Evolutionary conservation across 129 eudicot genomes (phyloP).

Genomic region (Ambrosia artemisiifolia): DNA sequence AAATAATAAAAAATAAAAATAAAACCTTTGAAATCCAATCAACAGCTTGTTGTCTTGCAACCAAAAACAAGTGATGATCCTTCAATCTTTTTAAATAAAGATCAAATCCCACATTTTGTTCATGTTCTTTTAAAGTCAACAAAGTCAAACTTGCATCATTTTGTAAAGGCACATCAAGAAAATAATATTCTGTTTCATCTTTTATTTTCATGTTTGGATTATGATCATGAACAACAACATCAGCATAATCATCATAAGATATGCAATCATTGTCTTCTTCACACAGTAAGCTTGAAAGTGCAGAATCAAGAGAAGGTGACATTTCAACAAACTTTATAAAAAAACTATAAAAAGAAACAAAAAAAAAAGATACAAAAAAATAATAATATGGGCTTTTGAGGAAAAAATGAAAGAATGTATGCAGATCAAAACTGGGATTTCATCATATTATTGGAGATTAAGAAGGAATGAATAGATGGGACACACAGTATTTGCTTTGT

Average conservation of each 20-base stretch:
- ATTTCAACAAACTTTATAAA: slow-evolving; percentile 24
- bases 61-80: slow-evolving; percentile 50
- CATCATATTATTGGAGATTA: slow-evolving; percentile 15
- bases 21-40: slow-evolving; percentile 70
- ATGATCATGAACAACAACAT: slow-evolving; percentile 21
- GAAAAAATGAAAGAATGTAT: slow-evolving; percentile 12
- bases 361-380: not conserved
- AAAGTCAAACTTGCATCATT: slow-evolving; percentile 45
- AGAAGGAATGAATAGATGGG: slow-evolving; percentile 22
- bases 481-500: slow-evolving; percentile 29
- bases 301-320: slow-evolving; percentile 69
- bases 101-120: slow-evolving; percentile 47
- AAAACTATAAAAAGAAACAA: not conserved
- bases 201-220: slow-evolving; percentile 22
- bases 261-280: slow-evolving; percentile 55
- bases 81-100: slow-evolving; percentile 50
- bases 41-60: slow-evolving; percentile 52
- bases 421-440: slow-evolving; percentile 31
- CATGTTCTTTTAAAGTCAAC: slow-evolving; percentile 42
- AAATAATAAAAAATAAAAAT: slow-evolving; percentile 7
- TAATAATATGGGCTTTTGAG: not conserved
- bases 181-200: slow-evolving; percentile 20
- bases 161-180: slow-evolving; percentile 33
- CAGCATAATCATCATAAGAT: slow-evolving; percentile 31
- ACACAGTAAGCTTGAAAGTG: slow-evolving; percentile 58